Percentiles rank a stretch among this genome's conserved stretches.
phyloP scores from a whole-genome alignment of 108 stramenopile genomes.

The Ochromonas danica region DNA sequence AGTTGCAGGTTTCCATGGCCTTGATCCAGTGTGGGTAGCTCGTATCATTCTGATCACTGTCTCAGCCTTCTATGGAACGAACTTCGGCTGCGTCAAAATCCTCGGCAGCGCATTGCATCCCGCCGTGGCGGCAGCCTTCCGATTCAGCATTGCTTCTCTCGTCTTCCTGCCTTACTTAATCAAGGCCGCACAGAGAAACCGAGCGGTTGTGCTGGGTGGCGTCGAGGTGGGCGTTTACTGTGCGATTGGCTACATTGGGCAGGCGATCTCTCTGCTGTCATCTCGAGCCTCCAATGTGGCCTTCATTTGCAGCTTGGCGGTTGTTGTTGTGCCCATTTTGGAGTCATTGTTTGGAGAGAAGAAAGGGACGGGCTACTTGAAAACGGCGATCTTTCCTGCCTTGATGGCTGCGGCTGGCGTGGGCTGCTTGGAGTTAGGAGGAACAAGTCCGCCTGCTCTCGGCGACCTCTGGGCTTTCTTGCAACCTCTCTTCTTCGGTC shows the following conservation, averaged over 20 bases:
- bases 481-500: slow-evolving; percentile 77
- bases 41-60: neutral
- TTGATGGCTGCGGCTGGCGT: slow-evolving; percentile 76
- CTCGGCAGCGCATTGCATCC: neutral
- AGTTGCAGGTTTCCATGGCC: no score
- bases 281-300: slow-evolving; percentile 75
- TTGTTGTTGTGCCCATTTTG: slow-evolving; percentile 81
- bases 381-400: slow-evolving; percentile 33
- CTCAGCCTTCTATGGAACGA: neutral
- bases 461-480: slow-evolving; percentile 68
- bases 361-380: neutral
- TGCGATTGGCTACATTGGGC: slow-evolving; percentile 76
- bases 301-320: slow-evolving; percentile 83
- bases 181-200: neutral
- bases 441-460: neutral
- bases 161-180: neutral
- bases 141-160: neutral
- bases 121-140: neutral
- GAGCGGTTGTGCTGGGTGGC: slow-evolving; percentile 54
- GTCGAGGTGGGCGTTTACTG: slow-evolving; percentile 80
- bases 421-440: slow-evolving; percentile 70
- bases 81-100: neutral
- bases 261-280: slow-evolving; percentile 77
- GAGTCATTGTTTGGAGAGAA: slow-evolving; percentile 58
- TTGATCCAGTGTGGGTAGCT: neutral